phyloP scores from a whole-genome alignment of 805 yeast genomes.

The Isabelozyma gotoi region DNA sequence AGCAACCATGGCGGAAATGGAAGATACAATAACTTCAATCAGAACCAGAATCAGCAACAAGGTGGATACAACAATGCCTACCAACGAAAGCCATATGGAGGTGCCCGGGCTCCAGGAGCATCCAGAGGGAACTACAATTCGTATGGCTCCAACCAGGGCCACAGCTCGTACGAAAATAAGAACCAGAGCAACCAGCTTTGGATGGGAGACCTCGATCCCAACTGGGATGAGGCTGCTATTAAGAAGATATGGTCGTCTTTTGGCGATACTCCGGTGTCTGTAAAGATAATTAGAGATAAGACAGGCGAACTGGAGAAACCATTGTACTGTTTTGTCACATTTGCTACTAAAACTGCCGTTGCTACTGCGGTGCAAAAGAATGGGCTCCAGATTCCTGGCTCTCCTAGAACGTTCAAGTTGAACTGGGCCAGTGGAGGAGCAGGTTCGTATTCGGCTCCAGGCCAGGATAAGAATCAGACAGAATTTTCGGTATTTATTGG shows the following conservation, averaged over 20 bases:
- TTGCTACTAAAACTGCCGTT: slow-evolving; percentile 60
- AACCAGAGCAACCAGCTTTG: slow-evolving; percentile 48
- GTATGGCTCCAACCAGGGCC: slow-evolving; percentile 13
- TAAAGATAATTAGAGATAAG: slow-evolving; percentile 74
- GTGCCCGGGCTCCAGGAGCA: no score
- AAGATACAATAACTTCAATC: neutral
- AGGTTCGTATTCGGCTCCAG: slow-evolving; percentile 9
- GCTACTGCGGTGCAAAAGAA: slow-evolving; percentile 63
- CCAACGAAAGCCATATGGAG: neutral
- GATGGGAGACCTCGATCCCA: slow-evolving; percentile 91
- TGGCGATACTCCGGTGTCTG: slow-evolving; percentile 59
- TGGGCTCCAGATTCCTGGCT: slow-evolving; percentile 71
- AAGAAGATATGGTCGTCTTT: slow-evolving; percentile 66
- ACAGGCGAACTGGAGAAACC: slow-evolving; percentile 46
- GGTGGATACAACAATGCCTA: neutral
- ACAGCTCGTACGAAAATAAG: slow-evolving; percentile 2
- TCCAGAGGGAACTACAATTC: neutral
- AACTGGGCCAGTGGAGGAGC: slow-evolving; percentile 66
- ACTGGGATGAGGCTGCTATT: slow-evolving; percentile 74
- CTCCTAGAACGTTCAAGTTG: slow-evolving; percentile 59
- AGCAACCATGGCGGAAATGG: neutral
- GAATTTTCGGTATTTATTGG: slow-evolving; percentile 75
- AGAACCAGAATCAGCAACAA: neutral
- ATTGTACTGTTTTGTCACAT: slow-evolving; percentile 76
- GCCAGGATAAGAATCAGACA: slow-evolving; percentile 6